These are phyloP conservation scores for Termitomyces sp. DNA, from an alignment of 1,284 basidiomycete genomes.

Conservation along the genomic window DNA sequence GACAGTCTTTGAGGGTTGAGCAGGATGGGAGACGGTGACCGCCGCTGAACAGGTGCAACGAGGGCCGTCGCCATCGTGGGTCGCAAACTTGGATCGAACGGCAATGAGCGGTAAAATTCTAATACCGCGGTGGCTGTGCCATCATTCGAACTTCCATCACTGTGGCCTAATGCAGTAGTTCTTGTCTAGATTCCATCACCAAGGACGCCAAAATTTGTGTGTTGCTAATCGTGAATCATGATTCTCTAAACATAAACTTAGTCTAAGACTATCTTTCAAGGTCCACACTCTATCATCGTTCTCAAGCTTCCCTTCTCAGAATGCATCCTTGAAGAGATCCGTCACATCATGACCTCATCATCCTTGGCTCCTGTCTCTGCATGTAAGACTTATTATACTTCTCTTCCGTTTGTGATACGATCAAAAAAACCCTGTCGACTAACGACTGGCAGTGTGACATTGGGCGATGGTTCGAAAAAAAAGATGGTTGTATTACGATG, in stretches of 20 bases:
- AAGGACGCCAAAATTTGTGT: not conserved
- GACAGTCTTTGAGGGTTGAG: slow-evolving; percentile 8
- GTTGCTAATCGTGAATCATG: not conserved
- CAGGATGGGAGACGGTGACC: slow-evolving; percentile 15
- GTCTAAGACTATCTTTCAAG: too few relatives aligned
- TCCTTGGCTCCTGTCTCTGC: not conserved
- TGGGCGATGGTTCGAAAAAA: not conserved
- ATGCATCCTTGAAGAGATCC: not conserved
- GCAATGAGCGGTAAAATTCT: not conserved
- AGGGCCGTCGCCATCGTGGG: slow-evolving; percentile 13
- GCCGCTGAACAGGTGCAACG: slow-evolving; percentile 4
- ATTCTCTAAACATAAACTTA: not conserved
- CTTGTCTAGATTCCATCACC: not conserved
- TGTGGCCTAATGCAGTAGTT: not conserved
- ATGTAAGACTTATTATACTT: not conserved
- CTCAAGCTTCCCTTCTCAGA: not conserved
- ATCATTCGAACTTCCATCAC: not conserved
- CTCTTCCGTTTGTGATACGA: not conserved
- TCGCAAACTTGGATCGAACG: not conserved
- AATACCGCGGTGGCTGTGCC: slow-evolving; percentile 6
- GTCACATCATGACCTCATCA: not conserved
- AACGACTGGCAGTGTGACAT: too few relatives aligned
- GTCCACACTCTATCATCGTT: too few relatives aligned
- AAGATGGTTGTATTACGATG: too few relatives aligned
- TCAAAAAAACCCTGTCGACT: not conserved